Conservation (phyloP, 176 grass and related monocot species). For the Alloteropsis semialata region DNA sequence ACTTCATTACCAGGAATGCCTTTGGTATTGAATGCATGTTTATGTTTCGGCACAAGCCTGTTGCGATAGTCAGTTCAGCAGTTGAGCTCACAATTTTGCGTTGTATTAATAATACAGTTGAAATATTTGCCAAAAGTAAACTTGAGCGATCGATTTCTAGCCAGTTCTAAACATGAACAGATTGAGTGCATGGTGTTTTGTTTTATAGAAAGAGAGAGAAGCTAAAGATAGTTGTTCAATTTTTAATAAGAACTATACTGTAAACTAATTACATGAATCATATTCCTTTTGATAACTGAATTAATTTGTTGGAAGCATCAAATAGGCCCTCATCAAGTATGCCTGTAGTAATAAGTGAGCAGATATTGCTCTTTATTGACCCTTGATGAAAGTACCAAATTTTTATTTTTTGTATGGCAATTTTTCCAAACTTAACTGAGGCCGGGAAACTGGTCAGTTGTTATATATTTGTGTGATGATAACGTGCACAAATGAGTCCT, state of each 20-base stretch:
- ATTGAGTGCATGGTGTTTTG: background rate
- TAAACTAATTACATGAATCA: background rate
- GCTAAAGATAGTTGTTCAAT: background rate
- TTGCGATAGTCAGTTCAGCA: background rate
- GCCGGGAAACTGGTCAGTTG: background rate
- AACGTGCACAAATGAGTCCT: background rate
- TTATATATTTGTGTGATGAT: background rate
- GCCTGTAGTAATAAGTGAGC: background rate
- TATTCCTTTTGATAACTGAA: background rate
- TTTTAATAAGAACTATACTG: background rate
- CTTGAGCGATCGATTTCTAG: slow-evolving; percentile 28
- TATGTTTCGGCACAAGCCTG: background rate
- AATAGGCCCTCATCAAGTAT: background rate
- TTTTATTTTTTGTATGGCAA: background rate
- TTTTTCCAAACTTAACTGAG: background rate
- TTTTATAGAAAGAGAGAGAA: background rate
- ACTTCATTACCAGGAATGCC: background rate
- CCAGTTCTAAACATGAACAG: slow-evolving; percentile 12
- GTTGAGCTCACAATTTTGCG: background rate
- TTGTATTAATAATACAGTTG: slow-evolving; percentile 2
- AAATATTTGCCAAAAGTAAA: slow-evolving; percentile 15
- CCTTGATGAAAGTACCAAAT: background rate
- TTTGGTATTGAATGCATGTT: slow-evolving; percentile 11
- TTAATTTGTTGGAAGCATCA: background rate
- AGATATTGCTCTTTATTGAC: background rate